phyloP scores from a whole-genome alignment of 148 eudicot species.

The Rhododendron mucronatum region DNA sequence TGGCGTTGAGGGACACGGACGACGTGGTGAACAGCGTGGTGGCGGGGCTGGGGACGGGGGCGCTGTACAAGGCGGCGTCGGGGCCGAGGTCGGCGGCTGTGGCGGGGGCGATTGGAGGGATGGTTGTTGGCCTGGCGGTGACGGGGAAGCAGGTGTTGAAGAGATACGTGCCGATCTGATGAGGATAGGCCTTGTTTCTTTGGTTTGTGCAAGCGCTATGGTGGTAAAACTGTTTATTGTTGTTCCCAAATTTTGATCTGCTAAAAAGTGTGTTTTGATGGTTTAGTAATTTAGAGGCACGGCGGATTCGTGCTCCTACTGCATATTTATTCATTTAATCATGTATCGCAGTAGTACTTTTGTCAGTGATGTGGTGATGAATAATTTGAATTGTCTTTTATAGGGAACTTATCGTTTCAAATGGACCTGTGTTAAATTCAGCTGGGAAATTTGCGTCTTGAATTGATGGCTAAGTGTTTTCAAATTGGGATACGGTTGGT shows the following conservation, averaged over 20 bases:
- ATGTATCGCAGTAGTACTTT: background rate
- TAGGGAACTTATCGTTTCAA: too few species aligned
- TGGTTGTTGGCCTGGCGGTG: conserved; percentile 64
- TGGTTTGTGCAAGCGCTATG: background rate
- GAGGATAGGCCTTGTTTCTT: background rate
- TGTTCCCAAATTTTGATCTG: conserved; percentile 13
- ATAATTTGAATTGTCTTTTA: conserved; percentile 14
- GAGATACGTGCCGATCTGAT: conserved; percentile 42
- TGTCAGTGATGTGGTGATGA: conserved; percentile 1
- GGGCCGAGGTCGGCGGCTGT: conserved; percentile 79
- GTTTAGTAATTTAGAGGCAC: background rate
- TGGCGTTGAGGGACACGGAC: conserved; percentile 59
- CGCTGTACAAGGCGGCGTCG: conserved; percentile 64
- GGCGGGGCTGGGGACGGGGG: conserved; percentile 88
- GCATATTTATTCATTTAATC: background rate
- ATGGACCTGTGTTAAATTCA: background rate
- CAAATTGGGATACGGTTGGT: background rate
- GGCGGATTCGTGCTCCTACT: background rate
- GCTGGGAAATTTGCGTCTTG: background rate
- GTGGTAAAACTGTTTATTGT: background rate
- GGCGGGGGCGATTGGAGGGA: conserved; percentile 83
- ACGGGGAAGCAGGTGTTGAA: conserved; percentile 56
- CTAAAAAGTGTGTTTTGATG: background rate
- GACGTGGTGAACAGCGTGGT: conserved; percentile 71
- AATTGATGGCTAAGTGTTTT: background rate